phyloP scores from a whole-genome alignment of 257 asterid genomes.

The Nicotiana tabacum region DNA sequence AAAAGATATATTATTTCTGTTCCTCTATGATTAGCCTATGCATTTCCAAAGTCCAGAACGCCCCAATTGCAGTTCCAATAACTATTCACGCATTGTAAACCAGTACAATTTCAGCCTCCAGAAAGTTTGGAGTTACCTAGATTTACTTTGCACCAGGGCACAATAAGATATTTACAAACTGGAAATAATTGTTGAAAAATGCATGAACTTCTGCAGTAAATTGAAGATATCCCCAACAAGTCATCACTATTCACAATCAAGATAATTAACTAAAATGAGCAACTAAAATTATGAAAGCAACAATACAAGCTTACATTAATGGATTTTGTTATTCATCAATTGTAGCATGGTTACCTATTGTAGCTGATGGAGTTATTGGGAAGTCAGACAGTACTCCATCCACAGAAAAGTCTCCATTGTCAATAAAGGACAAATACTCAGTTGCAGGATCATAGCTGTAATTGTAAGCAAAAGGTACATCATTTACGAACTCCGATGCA shows the following conservation, averaged over 20 bases:
- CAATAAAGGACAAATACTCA: slow-evolving; percentile 60
- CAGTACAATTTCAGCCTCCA: neutral
- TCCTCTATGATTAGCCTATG: neutral
- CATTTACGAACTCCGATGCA: slow-evolving; percentile 58
- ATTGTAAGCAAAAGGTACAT: slow-evolving; percentile 43
- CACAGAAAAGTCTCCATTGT: slow-evolving; percentile 63
- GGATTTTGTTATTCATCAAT: slow-evolving; percentile 3
- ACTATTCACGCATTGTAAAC: neutral
- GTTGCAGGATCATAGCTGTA: slow-evolving; percentile 71
- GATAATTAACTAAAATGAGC: neutral
- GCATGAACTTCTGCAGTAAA: neutral
- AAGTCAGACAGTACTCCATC: slow-evolving; percentile 75
- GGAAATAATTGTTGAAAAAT: neutral
- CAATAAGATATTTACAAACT: neutral
- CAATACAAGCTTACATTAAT: neutral
- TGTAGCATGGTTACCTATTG: slow-evolving; percentile 43
- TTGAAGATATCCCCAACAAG: slow-evolving; percentile 1
- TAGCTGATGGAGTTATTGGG: slow-evolving; percentile 59
- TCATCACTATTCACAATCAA: neutral
- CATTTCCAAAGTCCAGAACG: neutral
- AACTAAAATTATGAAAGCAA: neutral
- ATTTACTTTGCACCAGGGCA: slow-evolving; percentile 1
- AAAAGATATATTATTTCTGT: neutral
- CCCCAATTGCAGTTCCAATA: neutral
- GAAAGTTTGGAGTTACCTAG: neutral